Percentiles rank a stretch among this genome's conserved stretches.
phyloP scores from a whole-genome alignment of 306 rosid species.

The Cicer chorassanicum region DNA sequence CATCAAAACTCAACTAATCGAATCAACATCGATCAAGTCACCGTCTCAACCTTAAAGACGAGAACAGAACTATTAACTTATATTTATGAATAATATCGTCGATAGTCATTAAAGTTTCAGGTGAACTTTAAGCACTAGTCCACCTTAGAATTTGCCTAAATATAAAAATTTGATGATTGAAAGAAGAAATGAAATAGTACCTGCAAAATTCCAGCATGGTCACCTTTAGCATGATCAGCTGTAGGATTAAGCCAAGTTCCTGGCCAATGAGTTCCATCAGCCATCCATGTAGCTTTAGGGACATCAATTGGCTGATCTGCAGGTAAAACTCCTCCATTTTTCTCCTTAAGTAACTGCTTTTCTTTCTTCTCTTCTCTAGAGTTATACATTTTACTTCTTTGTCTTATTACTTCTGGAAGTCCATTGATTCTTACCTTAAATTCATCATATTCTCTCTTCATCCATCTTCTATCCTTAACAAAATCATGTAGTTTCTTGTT shows the following conservation, averaged over 20 bases:
- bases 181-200: slow-evolving; percentile 42
- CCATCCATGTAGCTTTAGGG: slow-evolving; percentile 85
- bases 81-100: too few relatives aligned
- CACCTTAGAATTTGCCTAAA: not conserved
- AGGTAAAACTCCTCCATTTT: slow-evolving; percentile 59
- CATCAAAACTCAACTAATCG: too few relatives aligned
- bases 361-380: slow-evolving; percentile 66
- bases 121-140: too few relatives aligned
- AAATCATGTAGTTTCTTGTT: slow-evolving; percentile 78
- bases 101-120: too few relatives aligned
- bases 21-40: too few relatives aligned
- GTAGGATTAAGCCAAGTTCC: slow-evolving; percentile 70
- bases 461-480: slow-evolving; percentile 86
- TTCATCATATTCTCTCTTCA: slow-evolving; percentile 91
- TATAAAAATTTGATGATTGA: not conserved
- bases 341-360: slow-evolving; percentile 57
- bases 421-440: slow-evolving; percentile 89
- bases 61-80: too few relatives aligned
- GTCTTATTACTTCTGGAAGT: slow-evolving; percentile 63
- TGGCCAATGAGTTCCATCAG: slow-evolving; percentile 91
- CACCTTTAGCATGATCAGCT: slow-evolving; percentile 77
- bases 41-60: too few relatives aligned
- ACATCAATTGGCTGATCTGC: slow-evolving; percentile 37
- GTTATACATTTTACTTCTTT: slow-evolving; percentile 61
- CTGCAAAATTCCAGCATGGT: slow-evolving; percentile 91